Percentiles rank a stretch among this genome's conserved stretches.
phyloP scores from a whole-genome alignment of 192 early-diverging fungal species.

The Podila epicladia region DNA sequence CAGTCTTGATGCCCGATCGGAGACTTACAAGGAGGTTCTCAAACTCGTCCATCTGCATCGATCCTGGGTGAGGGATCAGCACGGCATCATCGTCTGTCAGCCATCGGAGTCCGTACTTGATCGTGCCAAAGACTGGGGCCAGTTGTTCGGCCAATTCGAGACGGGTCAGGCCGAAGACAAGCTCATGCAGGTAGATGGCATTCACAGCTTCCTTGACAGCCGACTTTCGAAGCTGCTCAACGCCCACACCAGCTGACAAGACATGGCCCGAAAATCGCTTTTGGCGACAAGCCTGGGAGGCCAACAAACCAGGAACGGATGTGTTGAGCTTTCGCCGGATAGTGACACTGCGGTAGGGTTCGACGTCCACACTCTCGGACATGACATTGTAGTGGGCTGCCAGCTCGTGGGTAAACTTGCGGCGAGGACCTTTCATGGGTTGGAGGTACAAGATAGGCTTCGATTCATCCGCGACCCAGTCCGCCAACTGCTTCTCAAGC shows the following conservation, averaged over 20 bases:
- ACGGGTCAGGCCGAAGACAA: constrained; percentile 62
- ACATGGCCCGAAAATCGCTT: constrained; percentile 19
- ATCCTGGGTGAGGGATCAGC: constrained; percentile 52
- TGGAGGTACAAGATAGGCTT: constrained; percentile 70
- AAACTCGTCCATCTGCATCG: constrained; percentile 60
- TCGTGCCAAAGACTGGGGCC: constrained; percentile 56
- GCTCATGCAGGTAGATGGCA: constrained; percentile 61
- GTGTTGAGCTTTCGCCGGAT: constrained; percentile 60
- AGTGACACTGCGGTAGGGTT: constrained; percentile 77
- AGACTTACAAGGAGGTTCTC: constrained; percentile 56
- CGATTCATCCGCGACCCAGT: constrained; percentile 71
- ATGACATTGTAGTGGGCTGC: constrained; percentile 77
- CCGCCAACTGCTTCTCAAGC: constrained; percentile 72
- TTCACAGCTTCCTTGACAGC: constrained; percentile 64
- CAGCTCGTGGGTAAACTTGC: constrained; percentile 78
- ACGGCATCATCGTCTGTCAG: constrained; percentile 61
- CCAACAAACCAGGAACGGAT: constrained; percentile 31
- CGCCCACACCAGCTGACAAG: not conserved
- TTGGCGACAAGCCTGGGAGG: constrained; percentile 52
- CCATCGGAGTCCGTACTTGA: constrained; percentile 59
- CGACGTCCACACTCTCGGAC: constrained; percentile 80
- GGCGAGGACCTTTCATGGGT: constrained; percentile 70
- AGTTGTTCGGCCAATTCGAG: constrained; percentile 58
- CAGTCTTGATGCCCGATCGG: constrained; percentile 50
- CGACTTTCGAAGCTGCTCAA: constrained; percentile 51